A percentile compares a stretch with the other conserved stretches of the same genome.
phyloP scores from a whole-genome alignment of 345 rosid species.

The Murraya paniculata region DNA sequence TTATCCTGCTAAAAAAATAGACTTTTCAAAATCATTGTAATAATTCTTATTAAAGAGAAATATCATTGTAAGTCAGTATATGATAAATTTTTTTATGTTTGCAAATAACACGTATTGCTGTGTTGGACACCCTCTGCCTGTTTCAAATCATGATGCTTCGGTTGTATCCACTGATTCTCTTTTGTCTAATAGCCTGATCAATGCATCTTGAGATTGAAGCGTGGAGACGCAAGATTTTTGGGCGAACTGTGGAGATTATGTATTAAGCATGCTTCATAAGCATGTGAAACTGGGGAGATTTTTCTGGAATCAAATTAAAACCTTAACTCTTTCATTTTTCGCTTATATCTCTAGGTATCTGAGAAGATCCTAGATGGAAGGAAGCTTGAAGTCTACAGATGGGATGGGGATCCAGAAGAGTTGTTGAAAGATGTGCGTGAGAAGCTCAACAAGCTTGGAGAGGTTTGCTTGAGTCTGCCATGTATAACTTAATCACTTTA shows the following conservation, averaged over 20 bases:
- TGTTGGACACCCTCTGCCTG: not conserved
- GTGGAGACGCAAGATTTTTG: not conserved
- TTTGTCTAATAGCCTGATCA: not conserved
- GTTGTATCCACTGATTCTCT: not conserved
- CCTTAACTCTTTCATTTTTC: not conserved
- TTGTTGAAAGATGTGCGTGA: constrained; percentile 63
- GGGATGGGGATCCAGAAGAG: constrained; percentile 64
- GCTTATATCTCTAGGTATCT: constrained; percentile 52
- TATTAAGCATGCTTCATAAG: not conserved
- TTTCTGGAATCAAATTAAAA: not conserved
- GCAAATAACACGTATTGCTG: not conserved
- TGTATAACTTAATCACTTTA: constrained; percentile 3
- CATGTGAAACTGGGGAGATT: not conserved
- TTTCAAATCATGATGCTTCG: not conserved
- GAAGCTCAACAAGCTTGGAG: constrained; percentile 80
- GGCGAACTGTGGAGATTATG: not conserved
- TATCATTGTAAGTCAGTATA: not conserved
- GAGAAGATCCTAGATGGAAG: constrained; percentile 64
- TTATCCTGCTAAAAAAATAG: not conserved
- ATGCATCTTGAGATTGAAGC: not conserved
- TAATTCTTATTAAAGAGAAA: not conserved
- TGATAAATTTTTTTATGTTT: no score
- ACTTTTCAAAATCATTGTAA: not conserved
- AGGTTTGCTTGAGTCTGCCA: constrained; percentile 39
- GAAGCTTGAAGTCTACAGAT: constrained; percentile 61